Conservation (phyloP, 129 eudicot species). For the Artemisia argyi region DNA sequence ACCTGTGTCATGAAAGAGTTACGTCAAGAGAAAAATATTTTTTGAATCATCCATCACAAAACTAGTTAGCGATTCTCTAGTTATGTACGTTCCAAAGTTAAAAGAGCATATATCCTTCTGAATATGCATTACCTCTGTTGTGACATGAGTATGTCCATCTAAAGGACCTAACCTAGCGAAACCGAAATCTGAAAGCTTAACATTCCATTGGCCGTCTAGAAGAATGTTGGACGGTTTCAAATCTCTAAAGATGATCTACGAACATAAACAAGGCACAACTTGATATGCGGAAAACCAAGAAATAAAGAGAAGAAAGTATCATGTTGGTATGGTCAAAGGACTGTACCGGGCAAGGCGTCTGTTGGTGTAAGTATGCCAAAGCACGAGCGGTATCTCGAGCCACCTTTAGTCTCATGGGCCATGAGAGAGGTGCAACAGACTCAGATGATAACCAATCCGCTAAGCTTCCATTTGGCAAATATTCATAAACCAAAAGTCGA, state of each 20-base stretch:
- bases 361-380: slow-evolving; percentile 71
- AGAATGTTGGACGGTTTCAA: slow-evolving; percentile 32
- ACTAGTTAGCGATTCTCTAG: background rate
- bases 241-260: slow-evolving; percentile 73
- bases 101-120: background rate
- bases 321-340: too few relatives aligned
- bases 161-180: slow-evolving; percentile 77
- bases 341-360: slow-evolving; percentile 78
- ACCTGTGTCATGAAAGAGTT: slow-evolving; percentile 31
- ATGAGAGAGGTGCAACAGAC: too few relatives aligned
- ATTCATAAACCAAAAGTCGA: too few relatives aligned
- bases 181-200: slow-evolving; percentile 88
- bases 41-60: background rate
- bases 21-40: too few relatives aligned
- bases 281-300: too few relatives aligned
- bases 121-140: slow-evolving; percentile 38
- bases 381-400: slow-evolving; percentile 94
- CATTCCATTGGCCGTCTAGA: slow-evolving; percentile 78
- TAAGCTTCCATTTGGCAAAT: too few relatives aligned
- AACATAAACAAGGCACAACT: background rate
- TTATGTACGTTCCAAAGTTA: too few relatives aligned
- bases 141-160: slow-evolving; percentile 72
- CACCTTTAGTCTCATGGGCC: slow-evolving; percentile 30
- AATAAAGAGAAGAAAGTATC: background rate
- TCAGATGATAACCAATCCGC: too few relatives aligned